Percentiles rank a stretch among this genome's conserved stretches.
Conservation (phyloP, 1,139 yeast species). For the Debaryomyces nepalensis region DNA sequence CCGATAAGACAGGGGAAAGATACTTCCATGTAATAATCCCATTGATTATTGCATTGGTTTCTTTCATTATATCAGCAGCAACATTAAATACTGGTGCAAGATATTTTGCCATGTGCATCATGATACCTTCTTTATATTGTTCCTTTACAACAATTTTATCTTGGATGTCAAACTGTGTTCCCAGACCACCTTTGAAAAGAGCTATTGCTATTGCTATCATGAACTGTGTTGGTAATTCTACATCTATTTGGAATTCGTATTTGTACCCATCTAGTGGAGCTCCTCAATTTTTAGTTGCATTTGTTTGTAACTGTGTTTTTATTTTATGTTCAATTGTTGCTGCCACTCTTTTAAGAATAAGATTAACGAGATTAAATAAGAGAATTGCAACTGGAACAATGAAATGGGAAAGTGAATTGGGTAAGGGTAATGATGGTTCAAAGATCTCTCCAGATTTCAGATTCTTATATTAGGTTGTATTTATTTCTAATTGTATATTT, state of each 20-base stretch:
- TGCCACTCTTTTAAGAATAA: conserved; percentile 44
- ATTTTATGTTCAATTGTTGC: conserved; percentile 43
- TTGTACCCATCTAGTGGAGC: conserved; percentile 47
- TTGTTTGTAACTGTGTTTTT: conserved; percentile 54
- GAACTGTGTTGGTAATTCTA: conserved; percentile 57
- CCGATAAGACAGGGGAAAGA: conserved; percentile 61
- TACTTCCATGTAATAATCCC: conserved; percentile 57
- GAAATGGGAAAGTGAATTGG: conserved; percentile 57
- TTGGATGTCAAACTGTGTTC: conserved; percentile 58
- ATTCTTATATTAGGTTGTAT: conserved; percentile 31
- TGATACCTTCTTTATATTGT: conserved; percentile 62
- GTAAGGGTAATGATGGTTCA: conserved; percentile 51
- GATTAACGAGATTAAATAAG: conserved; percentile 45
- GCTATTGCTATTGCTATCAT: conserved; percentile 57
- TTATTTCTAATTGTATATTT: too few species aligned
- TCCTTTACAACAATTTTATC: conserved; percentile 59
- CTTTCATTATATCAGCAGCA: conserved; percentile 59
- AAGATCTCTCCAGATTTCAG: conserved; percentile 49
- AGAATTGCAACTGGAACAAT: conserved; percentile 50
- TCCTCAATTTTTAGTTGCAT: conserved; percentile 52
- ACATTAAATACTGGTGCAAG: conserved; percentile 62
- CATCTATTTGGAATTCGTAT: conserved; percentile 59
- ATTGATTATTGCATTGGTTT: conserved; percentile 44
- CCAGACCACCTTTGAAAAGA: conserved; percentile 59
- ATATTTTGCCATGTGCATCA: conserved; percentile 63